Evolutionary conservation across 2,329 filamentous ascomycete species (phyloP).

Genomic region (Penicillium sp.): DNA sequence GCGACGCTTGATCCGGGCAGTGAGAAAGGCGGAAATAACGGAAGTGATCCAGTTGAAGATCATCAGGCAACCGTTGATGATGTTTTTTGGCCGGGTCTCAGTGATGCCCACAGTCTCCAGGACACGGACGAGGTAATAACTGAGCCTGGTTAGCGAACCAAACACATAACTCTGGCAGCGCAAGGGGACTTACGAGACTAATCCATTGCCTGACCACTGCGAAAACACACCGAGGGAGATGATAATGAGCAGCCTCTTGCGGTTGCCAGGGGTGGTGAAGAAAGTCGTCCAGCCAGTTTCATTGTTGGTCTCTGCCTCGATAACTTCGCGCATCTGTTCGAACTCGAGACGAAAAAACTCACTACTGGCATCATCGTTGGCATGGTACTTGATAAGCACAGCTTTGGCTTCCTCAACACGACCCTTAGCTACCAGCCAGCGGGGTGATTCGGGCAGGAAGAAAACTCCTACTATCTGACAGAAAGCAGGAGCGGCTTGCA

Average conservation of each 20-base stretch:
- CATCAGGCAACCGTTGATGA: not conserved
- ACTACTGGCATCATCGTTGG: not conserved
- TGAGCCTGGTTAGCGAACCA: not conserved
- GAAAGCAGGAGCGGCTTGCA: conserved; percentile 63
- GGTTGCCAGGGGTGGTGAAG: conserved; percentile 46
- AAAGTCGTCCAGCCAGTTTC: conserved; percentile 17
- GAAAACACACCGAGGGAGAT: conserved; percentile 57
- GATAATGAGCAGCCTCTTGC: conserved; percentile 54
- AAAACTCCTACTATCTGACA: conserved; percentile 44
- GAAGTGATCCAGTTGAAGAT: not conserved
- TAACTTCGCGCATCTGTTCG: not conserved
- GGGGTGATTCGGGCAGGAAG: not conserved
- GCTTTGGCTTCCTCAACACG: not conserved
- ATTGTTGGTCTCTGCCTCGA: conserved; percentile 4
- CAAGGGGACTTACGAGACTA: conserved; percentile 42
- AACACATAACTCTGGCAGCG: too few relatives aligned
- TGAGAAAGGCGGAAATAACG: not conserved
- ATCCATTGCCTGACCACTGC: conserved; percentile 57
- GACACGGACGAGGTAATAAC: conserved; percentile 15
- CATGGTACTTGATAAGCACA: not conserved
- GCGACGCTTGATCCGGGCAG: not conserved
- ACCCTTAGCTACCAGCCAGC: not conserved
- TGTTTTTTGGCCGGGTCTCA: too few relatives aligned
- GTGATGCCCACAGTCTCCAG: not conserved
- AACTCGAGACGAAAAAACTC: not conserved